Conservation (phyloP, 108 stramenopile species). For the Nitzschia palea region DNA sequence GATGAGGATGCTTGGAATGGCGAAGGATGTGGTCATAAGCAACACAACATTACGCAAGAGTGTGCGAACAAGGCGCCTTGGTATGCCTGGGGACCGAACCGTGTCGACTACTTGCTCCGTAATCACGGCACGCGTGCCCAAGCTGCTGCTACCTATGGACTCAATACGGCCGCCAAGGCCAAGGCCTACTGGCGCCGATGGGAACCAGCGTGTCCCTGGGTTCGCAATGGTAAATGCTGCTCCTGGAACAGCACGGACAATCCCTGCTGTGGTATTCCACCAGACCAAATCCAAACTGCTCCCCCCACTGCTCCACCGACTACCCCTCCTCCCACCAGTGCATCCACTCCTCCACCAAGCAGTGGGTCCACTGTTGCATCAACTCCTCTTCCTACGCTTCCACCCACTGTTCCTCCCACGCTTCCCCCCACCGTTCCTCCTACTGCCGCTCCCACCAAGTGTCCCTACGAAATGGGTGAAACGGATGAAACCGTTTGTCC, state of each 20-base stretch:
- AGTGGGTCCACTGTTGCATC: neutral
- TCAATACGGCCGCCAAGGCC: neutral
- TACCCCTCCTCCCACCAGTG: neutral
- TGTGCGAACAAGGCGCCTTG: conserved; percentile 8
- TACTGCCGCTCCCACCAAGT: neutral
- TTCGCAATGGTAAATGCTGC: neutral
- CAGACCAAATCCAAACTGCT: no score
- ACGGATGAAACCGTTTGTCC: conserved; percentile 7
- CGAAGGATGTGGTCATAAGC: conserved; percentile 15
- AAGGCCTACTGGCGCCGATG: conserved; percentile 11
- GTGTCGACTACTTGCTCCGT: conserved; percentile 9
- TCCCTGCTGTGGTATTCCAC: conserved; percentile 13
- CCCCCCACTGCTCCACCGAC: neutral
- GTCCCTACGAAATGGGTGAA: neutral
- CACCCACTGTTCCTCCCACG: conserved; percentile 5
- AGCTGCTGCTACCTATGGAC: neutral
- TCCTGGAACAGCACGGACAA: neutral
- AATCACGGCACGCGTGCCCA: conserved; percentile 5
- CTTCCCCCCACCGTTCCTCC: neutral
- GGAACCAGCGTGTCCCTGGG: conserved; percentile 16
- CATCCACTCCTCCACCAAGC: neutral
- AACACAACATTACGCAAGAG: conserved; percentile 7
- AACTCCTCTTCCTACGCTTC: neutral
- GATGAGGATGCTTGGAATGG: conserved; percentile 6
- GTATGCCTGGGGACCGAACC: conserved; percentile 2